phyloP scores from a whole-genome alignment of 163 green algal genomes.

The Volvox carteri region DNA sequence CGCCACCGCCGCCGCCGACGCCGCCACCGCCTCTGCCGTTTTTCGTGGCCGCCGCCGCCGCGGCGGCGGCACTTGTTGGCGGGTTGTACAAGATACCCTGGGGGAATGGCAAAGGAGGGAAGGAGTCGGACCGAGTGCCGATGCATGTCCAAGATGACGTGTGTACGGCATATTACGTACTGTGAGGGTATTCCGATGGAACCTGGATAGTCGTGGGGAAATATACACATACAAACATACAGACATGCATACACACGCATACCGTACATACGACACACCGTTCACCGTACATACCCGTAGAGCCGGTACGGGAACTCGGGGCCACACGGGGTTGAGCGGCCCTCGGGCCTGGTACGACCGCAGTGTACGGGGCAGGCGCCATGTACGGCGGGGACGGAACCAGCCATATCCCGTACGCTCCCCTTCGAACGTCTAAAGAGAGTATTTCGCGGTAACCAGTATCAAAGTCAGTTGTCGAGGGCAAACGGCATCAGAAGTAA shows the following conservation, averaged over 20 bases:
- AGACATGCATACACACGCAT: background rate
- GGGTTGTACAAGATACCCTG: slow-evolving; percentile 38
- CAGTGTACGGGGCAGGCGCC: slow-evolving; percentile 56
- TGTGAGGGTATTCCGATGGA: too few relatives aligned
- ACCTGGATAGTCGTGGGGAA: too few relatives aligned
- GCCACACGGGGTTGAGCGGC: slow-evolving; percentile 37
- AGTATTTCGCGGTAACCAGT: too few relatives aligned
- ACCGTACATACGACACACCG: too few relatives aligned
- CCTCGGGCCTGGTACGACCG: slow-evolving; percentile 52
- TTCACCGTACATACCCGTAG: background rate
- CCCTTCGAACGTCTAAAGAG: slow-evolving; percentile 15
- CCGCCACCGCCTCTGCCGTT: background rate
- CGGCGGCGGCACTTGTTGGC: background rate
- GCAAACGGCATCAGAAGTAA: too few relatives aligned
- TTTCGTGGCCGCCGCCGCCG: background rate
- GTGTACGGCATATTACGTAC: too few relatives aligned
- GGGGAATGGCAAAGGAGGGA: too few relatives aligned
- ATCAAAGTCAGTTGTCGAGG: too few relatives aligned
- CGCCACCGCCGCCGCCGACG: background rate
- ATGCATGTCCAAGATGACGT: too few relatives aligned
- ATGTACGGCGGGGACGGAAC: slow-evolving; percentile 58
- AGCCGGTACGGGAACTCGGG: slow-evolving; percentile 14
- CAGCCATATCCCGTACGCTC: slow-evolving; percentile 66
- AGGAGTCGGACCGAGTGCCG: too few relatives aligned
- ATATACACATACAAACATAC: background rate